Conservation (phyloP, 305 asterid species). For the Andrographis paniculata region DNA sequence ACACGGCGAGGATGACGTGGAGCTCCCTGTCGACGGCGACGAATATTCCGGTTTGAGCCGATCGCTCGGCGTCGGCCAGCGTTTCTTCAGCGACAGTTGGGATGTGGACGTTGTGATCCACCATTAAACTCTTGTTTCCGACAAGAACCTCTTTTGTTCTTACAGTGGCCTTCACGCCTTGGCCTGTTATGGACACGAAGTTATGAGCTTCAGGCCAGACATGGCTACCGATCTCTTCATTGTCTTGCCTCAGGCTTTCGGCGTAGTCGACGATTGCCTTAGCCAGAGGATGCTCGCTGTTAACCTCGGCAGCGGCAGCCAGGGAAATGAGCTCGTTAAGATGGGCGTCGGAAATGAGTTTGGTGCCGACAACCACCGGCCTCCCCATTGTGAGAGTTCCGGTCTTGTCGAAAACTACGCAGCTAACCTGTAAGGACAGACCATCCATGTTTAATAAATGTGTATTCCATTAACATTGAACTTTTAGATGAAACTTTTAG, state of each 20-base stretch:
- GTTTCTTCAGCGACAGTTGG: slow-evolving; percentile 36
- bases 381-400: slow-evolving; percentile 58
- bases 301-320: slow-evolving; percentile 52
- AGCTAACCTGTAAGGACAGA: slow-evolving; percentile 34
- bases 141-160: slow-evolving; percentile 43
- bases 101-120: slow-evolving; percentile 28
- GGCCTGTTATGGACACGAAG: slow-evolving; percentile 58
- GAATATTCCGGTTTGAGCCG: slow-evolving; percentile 62
- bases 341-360: slow-evolving; percentile 26
- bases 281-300: slow-evolving; percentile 81
- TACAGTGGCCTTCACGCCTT: slow-evolving; percentile 66
- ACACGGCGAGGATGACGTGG: slow-evolving; percentile 48
- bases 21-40: slow-evolving; percentile 46
- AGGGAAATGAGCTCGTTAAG: slow-evolving; percentile 30
- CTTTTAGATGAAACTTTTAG: no score
- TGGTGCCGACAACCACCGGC: slow-evolving; percentile 39
- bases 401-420: slow-evolving; percentile 54
- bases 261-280: slow-evolving; percentile 58
- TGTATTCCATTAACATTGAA: no score
- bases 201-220: slow-evolving; percentile 44
- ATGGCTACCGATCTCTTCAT: slow-evolving; percentile 22
- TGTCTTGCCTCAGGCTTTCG: slow-evolving; percentile 32
- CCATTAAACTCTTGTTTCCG: slow-evolving; percentile 66
- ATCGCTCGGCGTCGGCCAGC: slow-evolving; percentile 37
- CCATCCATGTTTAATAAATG: background rate